Evolutionary conservation across 352 stramenopile species (phyloP), one percentile per base, ranked within the genome.

Genomic region (Globisporangium nunn): DNA sequence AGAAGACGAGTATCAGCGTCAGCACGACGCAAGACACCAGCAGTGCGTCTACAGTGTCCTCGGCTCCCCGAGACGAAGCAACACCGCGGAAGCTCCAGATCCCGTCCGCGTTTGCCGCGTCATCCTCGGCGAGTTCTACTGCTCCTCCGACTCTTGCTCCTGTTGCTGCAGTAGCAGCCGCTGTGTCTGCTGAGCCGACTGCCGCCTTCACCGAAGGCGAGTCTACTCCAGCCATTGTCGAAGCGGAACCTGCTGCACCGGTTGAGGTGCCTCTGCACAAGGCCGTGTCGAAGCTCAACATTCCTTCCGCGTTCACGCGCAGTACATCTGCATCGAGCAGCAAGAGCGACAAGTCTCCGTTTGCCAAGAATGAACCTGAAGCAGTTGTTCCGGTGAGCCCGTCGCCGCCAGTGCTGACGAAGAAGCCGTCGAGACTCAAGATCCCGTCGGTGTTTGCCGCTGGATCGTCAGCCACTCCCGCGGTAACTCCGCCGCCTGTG

Each of bases 231-330:
- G 14, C 17, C 28, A 35, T 30, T 37, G 18, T 1, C 11, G 28
- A 28, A 39, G 33, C 47, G 39, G 62, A n/a, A 37, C 35, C 52
- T 17, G n/a, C 48, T 6, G 57, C 60, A 7, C 23, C 23, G 23
- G 23, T 23, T 23, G 37, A 58, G 33, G 54, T 57, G 44, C 44
- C 67, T 6, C 72, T 69, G 37, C 57, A 54, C 12, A 75, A 78
- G 23, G 72, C 77, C 5, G 82, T 84, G 54, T 90, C 80, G 52
- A 90, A 88, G 58, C 68, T 90, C 4, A 71, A 66, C 31, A 80
- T 80, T 37, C 71, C 71, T 0, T 43, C 60, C 8, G 75, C 79
- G 44, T 90, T 90, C 47, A 69, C 71, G 2, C 72, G 75, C 15
- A 74, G 63, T 33, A 51, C 14, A 12, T 56, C 50, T 3, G 62